Evolutionary conservation across 2,329 filamentous ascomycete genomes (phyloP).

Genomic region (Ceratocystis variospora): DNA sequence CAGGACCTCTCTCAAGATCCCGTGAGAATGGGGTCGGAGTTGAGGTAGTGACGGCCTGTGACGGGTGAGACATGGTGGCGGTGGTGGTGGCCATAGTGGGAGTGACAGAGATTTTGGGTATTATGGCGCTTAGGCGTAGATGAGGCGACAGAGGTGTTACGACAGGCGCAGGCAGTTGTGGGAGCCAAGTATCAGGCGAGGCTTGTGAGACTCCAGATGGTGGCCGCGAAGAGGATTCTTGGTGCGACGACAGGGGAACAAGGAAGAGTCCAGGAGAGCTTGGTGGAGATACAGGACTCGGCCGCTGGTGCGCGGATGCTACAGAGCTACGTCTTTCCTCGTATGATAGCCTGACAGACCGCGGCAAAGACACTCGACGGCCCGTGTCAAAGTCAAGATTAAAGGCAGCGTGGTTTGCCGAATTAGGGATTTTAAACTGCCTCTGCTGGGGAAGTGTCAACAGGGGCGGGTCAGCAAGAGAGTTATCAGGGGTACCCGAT

Average conservation of each 20-base stretch:
- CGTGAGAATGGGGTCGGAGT: conserved; percentile 30
- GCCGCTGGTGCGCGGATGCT: not conserved
- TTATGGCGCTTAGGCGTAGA: conserved; percentile 38
- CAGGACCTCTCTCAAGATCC: conserved; percentile 43
- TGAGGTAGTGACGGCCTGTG: conserved; percentile 19
- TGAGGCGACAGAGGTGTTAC: conserved; percentile 18
- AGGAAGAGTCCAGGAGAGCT: not conserved
- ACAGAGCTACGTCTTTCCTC: conserved; percentile 31
- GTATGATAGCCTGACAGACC: conserved; percentile 39
- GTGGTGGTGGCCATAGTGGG: conserved; percentile 23
- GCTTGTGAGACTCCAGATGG: not conserved
- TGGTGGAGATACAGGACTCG: not conserved
- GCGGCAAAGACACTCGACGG: conserved; percentile 40
- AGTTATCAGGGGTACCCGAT: conserved; percentile 27
- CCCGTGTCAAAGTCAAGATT: conserved; percentile 36
- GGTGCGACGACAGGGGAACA: not conserved
- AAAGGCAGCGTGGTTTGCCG: conserved; percentile 32
- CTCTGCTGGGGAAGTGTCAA: conserved; percentile 38
- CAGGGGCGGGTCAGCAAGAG: conserved; percentile 37
- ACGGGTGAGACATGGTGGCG: conserved; percentile 23
- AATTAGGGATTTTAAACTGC: conserved; percentile 31
- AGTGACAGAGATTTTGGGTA: conserved; percentile 35
- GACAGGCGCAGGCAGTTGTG: not conserved
- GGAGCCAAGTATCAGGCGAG: not conserved
- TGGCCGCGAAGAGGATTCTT: not conserved